Base-by-base conservation (phyloP, 2,329 filamentous ascomycete genomes). In the Apiospora rasikravindrae region DNA sequence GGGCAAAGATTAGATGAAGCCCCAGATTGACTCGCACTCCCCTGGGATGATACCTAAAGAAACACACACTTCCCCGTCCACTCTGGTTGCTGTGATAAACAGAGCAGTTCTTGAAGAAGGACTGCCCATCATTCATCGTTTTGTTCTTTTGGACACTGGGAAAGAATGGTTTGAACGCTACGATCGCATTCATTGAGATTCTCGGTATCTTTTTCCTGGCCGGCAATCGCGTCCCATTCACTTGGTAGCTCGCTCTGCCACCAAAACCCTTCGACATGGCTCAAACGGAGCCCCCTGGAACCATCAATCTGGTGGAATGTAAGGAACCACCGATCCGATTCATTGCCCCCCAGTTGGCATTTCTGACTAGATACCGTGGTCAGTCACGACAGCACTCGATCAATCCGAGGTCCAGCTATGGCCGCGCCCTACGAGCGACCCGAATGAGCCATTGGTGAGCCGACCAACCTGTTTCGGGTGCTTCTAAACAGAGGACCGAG, bases 361-460 rank as follows among this genome's bases (percentile, higher is more conserved):
- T 16, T 7, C 53, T 61, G 29, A 61, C 24, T 16, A 24, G 14
- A n/a, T 37, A 26, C 2, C 37, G 16, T 22, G 22, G 40, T 49
- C 26, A 73, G 71, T 71, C 49, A 40, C 69, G 10, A 45, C 42
- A 5, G 45, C 71, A 6, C 53, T 66, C 29, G 69, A 71, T 14
- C 33, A 40, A 22, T 69, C 61, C 10, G 40, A 67, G 24, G 64
- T 73, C 42, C 33, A 49, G n/a, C 67, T 73, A 2, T 70, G 66
- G 37, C 71, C 71, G 22, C 61, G 61, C 13, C 71, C 71, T 2
- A 66, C 71, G 19, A 49, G 47, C 22, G 77, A 81, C 1, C 80
- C 80, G 6, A 81, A 81, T 57, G 80, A 81, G 11, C 80, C 80
- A 1, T 70, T 81, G 33, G 80, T 81, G 40, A 57, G 77, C 13